Evolutionary conservation across 345 rosid species (phyloP).

Genomic region (Heritiera littoralis): DNA sequence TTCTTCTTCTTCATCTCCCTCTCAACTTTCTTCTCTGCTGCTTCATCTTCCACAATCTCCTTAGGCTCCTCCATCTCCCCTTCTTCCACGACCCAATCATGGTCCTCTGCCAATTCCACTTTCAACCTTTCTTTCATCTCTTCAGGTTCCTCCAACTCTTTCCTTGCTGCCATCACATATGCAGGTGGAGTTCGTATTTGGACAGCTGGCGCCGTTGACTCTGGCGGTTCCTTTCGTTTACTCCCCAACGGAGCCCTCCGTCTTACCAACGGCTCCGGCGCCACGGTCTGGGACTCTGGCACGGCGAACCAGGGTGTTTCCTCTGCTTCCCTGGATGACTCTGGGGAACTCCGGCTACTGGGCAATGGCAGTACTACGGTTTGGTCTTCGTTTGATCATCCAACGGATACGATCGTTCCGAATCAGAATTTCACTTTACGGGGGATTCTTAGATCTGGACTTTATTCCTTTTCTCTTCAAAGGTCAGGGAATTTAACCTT

Average conservation of each 20-base stretch:
- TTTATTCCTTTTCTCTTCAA: conserved; percentile 44
- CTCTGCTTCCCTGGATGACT: conserved; percentile 53
- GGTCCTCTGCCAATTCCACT: conserved; percentile 42
- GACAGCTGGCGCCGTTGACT: conserved; percentile 54
- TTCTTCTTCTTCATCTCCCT: not conserved
- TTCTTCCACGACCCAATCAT: conserved; percentile 36
- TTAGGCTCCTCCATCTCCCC: conserved; percentile 49
- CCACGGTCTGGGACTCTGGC: conserved; percentile 54
- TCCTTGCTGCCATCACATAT: conserved; percentile 48
- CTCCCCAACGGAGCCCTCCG: conserved; percentile 53
- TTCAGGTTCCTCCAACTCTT: conserved; percentile 30
- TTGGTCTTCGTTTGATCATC: conserved; percentile 70
- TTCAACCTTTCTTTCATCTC: conserved; percentile 51
- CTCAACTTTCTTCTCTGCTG: conserved; percentile 6
- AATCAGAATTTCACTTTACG: conserved; percentile 42
- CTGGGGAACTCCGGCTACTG: conserved; percentile 46
- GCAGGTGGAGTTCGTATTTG: conserved; percentile 49
- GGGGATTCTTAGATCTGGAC: conserved; percentile 45
- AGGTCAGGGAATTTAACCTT: conserved; percentile 49
- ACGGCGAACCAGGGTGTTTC: conserved; percentile 43
- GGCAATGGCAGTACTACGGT: conserved; percentile 18
- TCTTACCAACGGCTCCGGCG: conserved; percentile 59
- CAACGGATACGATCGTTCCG: conserved; percentile 48
- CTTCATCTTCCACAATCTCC: conserved; percentile 30
- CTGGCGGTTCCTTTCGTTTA: conserved; percentile 45